Evolutionary conservation across 2,329 filamentous ascomycete species (phyloP).

Genomic region (Bipolaris bicolor): DNA sequence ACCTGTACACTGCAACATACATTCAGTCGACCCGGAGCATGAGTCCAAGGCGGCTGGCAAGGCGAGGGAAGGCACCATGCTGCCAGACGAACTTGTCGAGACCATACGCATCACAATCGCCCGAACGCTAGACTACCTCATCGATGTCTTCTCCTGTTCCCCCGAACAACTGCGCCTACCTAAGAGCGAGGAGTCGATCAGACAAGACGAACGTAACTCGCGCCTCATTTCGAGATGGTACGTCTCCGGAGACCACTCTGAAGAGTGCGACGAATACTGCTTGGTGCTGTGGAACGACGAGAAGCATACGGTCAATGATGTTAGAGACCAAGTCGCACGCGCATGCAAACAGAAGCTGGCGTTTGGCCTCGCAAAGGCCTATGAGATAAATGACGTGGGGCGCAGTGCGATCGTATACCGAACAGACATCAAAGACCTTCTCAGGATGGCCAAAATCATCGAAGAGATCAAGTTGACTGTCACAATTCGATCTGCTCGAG

Average conservation of each 20-base stretch:
- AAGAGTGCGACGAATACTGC: constrained; percentile 76
- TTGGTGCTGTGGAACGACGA: constrained; percentile 97
- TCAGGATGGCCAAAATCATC: constrained; percentile 81
- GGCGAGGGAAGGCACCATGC: constrained; percentile 56
- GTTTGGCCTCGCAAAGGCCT: constrained; percentile 76
- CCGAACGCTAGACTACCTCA: constrained; percentile 88
- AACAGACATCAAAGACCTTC: constrained; percentile 71
- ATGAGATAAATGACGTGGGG: constrained; percentile 88
- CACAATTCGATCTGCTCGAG: constrained; percentile 88
- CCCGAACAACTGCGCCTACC: constrained; percentile 89
- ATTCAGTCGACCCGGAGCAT: constrained; percentile 63
- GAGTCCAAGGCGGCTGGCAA: constrained; percentile 60
- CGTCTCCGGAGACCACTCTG: constrained; percentile 61
- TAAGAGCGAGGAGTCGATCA: constrained; percentile 82
- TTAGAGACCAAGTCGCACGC: constrained; percentile 85
- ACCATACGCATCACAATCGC: constrained; percentile 86
- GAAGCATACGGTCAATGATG: constrained; percentile 94
- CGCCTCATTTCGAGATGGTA: constrained; percentile 79
- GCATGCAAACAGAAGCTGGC: constrained; percentile 76
- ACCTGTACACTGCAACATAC: constrained; percentile 90
- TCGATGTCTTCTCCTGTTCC: constrained; percentile 96
- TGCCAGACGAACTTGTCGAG: constrained; percentile 77
- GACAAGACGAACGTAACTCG: constrained; percentile 80
- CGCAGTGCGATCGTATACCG: constrained; percentile 83
- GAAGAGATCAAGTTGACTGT: constrained; percentile 97